Evolutionary conservation across 2,329 filamentous ascomycete genomes (phyloP).

Genomic region (Neofusicoccum laricinum): DNA sequence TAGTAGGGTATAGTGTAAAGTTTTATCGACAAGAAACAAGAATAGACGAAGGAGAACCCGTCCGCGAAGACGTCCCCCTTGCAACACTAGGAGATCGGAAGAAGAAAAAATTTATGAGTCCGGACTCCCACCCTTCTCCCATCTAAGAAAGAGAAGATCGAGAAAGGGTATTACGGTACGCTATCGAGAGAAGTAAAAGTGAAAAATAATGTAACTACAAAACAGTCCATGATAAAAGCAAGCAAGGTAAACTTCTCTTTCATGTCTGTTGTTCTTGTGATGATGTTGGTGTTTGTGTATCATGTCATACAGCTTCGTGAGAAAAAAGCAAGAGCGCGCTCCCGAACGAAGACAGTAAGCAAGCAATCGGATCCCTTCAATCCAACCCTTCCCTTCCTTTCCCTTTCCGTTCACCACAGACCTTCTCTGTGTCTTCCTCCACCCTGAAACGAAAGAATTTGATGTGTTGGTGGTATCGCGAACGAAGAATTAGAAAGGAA

Average conservation of each 20-base stretch:
- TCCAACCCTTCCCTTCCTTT: not conserved
- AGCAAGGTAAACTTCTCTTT: not conserved
- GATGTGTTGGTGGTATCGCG: conserved; percentile 6
- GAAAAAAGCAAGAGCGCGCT: not conserved
- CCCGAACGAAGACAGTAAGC: not conserved
- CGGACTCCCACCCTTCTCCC: too few species aligned
- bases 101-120: not conserved
- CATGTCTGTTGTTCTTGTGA: conserved; percentile 5
- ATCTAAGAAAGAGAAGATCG: not conserved
- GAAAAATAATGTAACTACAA: not conserved
- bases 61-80: too few species aligned
- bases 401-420: not conserved
- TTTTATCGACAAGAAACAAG: too few species aligned
- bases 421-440: not conserved
- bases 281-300: conserved; percentile 4
- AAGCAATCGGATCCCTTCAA: not conserved
- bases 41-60: too few species aligned
- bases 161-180: not conserved
- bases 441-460: not conserved
- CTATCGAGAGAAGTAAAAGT: not conserved
- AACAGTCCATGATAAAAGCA: not conserved
- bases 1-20: too few species aligned
- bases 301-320: conserved; percentile 14
- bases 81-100: not conserved
- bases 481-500: conserved; percentile 6